A percentile compares a stretch with the other conserved stretches of the same genome.
Conservation (phyloP, 768 basidiomycete genomes). For the Tricholoma terreum region DNA sequence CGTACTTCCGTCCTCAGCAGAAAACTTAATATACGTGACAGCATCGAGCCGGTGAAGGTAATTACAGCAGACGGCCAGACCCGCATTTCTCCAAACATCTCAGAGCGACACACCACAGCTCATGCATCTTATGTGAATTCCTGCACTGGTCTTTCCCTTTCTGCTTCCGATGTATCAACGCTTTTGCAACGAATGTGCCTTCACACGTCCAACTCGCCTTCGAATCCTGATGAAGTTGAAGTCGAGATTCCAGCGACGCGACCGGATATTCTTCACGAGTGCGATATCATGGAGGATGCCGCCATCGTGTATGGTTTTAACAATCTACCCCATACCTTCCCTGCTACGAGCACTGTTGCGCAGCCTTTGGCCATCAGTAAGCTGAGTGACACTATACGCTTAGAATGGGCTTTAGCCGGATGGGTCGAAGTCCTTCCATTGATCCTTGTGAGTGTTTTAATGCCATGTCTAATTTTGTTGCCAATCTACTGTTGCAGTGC, state of each 20-base stretch:
- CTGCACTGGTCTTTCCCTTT: constrained; percentile 82
- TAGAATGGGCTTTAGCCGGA: constrained; percentile 91
- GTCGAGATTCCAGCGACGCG: constrained; percentile 91
- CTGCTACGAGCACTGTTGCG: constrained; percentile 90
- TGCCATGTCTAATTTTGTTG: not conserved
- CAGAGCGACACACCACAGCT: constrained; percentile 66
- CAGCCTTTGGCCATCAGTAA: constrained; percentile 89
- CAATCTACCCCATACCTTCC: constrained; percentile 90
- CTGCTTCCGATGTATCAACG: constrained; percentile 58
- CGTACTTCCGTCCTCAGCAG: not conserved
- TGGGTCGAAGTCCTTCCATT: constrained; percentile 96
- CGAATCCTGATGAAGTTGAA: constrained; percentile 62
- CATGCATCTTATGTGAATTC: constrained; percentile 93
- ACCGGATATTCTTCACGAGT: constrained; percentile 97
- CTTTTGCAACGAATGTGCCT: constrained; percentile 87
- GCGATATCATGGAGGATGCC: constrained; percentile 97
- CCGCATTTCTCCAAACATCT: constrained; percentile 78
- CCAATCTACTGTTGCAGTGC: constrained; percentile 52
- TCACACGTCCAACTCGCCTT: constrained; percentile 47
- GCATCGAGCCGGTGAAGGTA: constrained; percentile 91
- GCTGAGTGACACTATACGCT: constrained; percentile 81
- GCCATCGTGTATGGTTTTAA: constrained; percentile 99
- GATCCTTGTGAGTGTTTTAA: constrained; percentile 65
- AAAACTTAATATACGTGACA: constrained; percentile 28
- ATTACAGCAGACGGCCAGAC: constrained; percentile 73